Evolutionary conservation across 2,329 filamentous ascomycete species (phyloP).

Genomic region (Lachnellula subtilissima): DNA sequence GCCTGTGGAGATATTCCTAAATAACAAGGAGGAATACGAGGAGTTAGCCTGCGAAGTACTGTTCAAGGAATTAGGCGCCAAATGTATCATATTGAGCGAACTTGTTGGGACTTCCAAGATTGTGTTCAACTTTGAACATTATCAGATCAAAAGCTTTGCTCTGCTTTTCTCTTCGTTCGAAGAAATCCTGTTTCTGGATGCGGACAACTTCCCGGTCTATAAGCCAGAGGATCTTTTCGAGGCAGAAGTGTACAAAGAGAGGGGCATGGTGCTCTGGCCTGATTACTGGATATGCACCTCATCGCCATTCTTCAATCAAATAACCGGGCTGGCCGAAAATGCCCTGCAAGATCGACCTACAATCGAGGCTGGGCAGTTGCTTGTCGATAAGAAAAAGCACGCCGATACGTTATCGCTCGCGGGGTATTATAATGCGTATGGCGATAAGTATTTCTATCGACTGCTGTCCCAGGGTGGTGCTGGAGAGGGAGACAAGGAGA

Average conservation of each 20-base stretch:
- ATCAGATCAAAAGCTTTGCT: conserved; percentile 44
- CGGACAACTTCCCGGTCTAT: conserved; percentile 41
- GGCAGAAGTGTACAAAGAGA: conserved; percentile 37
- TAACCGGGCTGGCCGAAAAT: conserved; percentile 21
- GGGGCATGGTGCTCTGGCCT: conserved; percentile 42
- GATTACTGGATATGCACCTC: conserved; percentile 41
- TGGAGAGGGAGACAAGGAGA: conserved; percentile 48
- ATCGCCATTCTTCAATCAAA: conserved; percentile 35
- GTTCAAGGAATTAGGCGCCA: conserved; percentile 35
- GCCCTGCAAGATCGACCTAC: conserved; percentile 23
- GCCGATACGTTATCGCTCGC: conserved; percentile 39
- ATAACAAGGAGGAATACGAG: conserved; percentile 33
- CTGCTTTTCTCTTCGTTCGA: conserved; percentile 46
- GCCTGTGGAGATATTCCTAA: conserved; percentile 39
- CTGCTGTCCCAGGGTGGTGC: conserved; percentile 37
- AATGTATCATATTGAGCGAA: conserved; percentile 38
- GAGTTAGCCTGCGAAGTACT: conserved; percentile 33
- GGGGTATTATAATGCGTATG: conserved; percentile 46
- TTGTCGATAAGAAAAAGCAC: conserved; percentile 41
- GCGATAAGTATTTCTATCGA: conserved; percentile 17
- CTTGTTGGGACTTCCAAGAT: conserved; percentile 33
- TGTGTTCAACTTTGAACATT: conserved; percentile 35
- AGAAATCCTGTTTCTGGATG: conserved; percentile 45
- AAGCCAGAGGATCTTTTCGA: conserved; percentile 39
- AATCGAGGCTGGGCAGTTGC: conserved; percentile 41